Evolutionary conservation across 306 rosid species (phyloP).

Genomic region (Fragaria iinumae): DNA sequence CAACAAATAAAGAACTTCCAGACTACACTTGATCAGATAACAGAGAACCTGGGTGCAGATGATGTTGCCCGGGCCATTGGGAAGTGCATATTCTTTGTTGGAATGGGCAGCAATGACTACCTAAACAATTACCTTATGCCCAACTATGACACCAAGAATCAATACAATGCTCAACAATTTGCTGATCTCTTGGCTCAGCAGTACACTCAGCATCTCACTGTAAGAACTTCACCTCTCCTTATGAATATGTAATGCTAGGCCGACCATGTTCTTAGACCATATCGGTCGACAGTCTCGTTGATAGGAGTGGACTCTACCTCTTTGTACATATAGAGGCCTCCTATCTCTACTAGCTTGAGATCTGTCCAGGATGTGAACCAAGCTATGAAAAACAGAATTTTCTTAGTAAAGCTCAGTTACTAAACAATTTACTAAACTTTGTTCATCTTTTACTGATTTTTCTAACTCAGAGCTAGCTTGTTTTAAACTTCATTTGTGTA

Average conservation of each 20-base stretch:
- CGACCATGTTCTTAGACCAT: not conserved
- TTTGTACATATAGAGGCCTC: not conserved
- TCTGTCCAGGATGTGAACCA: not conserved
- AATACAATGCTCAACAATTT: conserved; percentile 63
- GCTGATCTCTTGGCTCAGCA: conserved; percentile 65
- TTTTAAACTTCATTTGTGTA: not conserved
- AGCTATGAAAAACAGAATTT: not conserved
- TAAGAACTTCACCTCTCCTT: conserved; percentile 25
- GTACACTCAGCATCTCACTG: conserved; percentile 68
- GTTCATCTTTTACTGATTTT: not conserved
- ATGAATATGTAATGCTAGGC: not conserved
- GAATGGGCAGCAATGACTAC: conserved; percentile 98
- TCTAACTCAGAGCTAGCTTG: not conserved
- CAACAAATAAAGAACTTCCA: conserved; percentile 75
- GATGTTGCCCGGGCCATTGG: conserved; percentile 42
- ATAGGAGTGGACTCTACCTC: not conserved
- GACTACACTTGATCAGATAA: conserved; percentile 64
- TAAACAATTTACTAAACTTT: not conserved
- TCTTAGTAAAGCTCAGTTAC: not conserved
- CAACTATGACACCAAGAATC: conserved; percentile 64
- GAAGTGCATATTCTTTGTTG: conserved; percentile 68
- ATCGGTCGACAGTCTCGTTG: not conserved
- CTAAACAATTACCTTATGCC: conserved; percentile 95
- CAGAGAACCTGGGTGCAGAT: conserved; percentile 51
- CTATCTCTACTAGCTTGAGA: not conserved